Conservation (phyloP, 2,329 filamentous ascomycete species). For the Fusarium sacchari region DNA sequence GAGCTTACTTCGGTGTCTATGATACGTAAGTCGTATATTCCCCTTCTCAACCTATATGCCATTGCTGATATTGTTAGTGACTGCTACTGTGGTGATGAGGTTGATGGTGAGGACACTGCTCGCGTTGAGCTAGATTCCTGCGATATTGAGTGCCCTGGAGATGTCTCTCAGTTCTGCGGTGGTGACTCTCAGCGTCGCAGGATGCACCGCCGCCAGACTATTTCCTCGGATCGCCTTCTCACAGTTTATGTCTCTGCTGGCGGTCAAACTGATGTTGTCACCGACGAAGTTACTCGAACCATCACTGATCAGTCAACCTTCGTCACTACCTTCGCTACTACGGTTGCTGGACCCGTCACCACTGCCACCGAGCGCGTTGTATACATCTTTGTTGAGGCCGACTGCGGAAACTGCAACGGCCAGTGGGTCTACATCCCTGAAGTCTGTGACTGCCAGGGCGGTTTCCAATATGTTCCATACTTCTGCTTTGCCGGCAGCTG, state of each 20-base stretch:
- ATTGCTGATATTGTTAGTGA: not conserved
- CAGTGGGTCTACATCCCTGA: conserved; percentile 32
- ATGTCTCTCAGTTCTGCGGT: conserved; percentile 35
- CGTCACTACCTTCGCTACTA: conserved; percentile 31
- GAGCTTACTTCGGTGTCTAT: conserved; percentile 42
- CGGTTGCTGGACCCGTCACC: conserved; percentile 11
- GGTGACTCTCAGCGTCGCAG: conserved; percentile 24
- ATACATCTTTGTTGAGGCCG: conserved; percentile 33
- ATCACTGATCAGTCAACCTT: conserved; percentile 27
- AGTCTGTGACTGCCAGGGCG: conserved; percentile 34
- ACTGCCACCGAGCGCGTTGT: conserved; percentile 20
- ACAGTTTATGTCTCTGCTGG: conserved; percentile 34
- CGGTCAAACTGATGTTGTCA: not conserved
- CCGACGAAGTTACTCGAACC: conserved; percentile 10
- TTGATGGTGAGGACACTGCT: conserved; percentile 8
- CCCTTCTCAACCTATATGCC: fast-evolving
- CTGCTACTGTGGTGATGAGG: conserved; percentile 40
- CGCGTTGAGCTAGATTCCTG: conserved; percentile 12
- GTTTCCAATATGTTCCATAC: conserved; percentile 31
- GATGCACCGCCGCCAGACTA: conserved; percentile 30
- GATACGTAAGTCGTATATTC: conserved; percentile 20
- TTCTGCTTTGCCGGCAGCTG: conserved; percentile 27
- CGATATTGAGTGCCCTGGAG: conserved; percentile 36
- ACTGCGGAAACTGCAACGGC: conserved; percentile 25
- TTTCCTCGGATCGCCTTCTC: conserved; percentile 34